Percentiles rank a stretch among this genome's conserved stretches.
Conservation (phyloP, 2,329 filamentous ascomycete species). For the Aaosphaeria arxii region DNA sequence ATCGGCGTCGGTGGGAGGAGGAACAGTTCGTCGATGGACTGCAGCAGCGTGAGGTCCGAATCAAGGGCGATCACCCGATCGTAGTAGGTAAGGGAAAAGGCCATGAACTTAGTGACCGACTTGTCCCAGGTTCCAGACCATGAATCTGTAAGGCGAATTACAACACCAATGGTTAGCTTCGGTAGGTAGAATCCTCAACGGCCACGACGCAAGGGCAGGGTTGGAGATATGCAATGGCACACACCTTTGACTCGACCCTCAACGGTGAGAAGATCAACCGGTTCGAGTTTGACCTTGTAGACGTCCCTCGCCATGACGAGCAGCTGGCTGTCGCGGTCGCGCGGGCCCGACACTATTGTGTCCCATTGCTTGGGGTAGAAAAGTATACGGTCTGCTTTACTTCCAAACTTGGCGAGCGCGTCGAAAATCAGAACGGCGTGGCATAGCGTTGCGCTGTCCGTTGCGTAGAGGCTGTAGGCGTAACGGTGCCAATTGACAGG, state of each 20-base stretch:
- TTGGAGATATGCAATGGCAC: constrained; percentile 6
- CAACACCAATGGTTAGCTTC: neutral
- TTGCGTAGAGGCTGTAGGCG: constrained; percentile 45
- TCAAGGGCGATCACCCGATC: constrained; percentile 57
- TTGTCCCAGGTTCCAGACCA: constrained; percentile 56
- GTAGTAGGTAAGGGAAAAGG: constrained; percentile 66
- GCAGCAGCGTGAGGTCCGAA: constrained; percentile 61
- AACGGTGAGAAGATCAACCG: constrained; percentile 42
- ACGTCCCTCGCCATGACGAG: constrained; percentile 47
- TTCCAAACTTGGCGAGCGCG: constrained; percentile 39
- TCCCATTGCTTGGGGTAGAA: constrained; percentile 44
- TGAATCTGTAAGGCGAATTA: constrained; percentile 16
- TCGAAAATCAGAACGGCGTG: constrained; percentile 46
- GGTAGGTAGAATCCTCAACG: constrained; percentile 1
- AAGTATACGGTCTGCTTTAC: constrained; percentile 45
- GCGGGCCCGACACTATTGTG: constrained; percentile 18
- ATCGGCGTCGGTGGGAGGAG: constrained; percentile 59
- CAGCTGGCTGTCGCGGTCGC: constrained; percentile 44
- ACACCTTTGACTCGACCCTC: constrained; percentile 32
- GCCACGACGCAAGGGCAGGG: constrained; percentile 6
- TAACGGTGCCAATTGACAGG: constrained; percentile 38
- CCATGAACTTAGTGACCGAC: constrained; percentile 65
- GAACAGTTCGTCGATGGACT: constrained; percentile 69
- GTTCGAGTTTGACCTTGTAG: constrained; percentile 51
- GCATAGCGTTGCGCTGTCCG: constrained; percentile 41